phyloP scores from a whole-genome alignment of 306 rosid species.

The Geum urbanum region DNA sequence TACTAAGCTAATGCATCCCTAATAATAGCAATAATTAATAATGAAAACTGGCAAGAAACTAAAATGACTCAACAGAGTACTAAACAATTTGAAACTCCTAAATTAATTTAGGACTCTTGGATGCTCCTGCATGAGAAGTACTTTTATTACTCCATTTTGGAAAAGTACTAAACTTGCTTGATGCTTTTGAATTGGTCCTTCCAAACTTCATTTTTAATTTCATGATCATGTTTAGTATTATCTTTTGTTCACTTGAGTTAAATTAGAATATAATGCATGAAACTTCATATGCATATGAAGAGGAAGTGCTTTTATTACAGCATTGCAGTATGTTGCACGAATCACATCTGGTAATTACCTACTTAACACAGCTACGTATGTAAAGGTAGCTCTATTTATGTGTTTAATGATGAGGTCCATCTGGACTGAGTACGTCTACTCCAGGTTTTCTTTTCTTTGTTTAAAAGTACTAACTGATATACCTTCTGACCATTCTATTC shows the following conservation, averaged over 20 bases:
- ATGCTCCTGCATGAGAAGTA: too few relatives aligned
- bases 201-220: not conserved
- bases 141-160: not conserved
- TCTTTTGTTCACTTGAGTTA: not conserved
- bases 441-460: too few relatives aligned
- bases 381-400: too few relatives aligned
- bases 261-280: not conserved
- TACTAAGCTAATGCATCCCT: too few relatives aligned
- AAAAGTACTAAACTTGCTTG: not conserved
- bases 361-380: not conserved
- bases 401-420: too few relatives aligned
- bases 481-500: conserved; percentile 12
- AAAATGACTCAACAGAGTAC: too few relatives aligned
- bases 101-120: too few relatives aligned
- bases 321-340: not conserved
- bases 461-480: conserved; percentile 10
- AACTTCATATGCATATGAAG: not conserved
- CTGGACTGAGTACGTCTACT: too few relatives aligned
- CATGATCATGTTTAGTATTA: not conserved
- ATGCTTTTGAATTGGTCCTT: not conserved
- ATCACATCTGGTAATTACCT: not conserved
- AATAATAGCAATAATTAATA: too few relatives aligned
- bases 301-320: not conserved
- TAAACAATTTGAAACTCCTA: too few relatives aligned
- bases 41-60: too few relatives aligned